Evolutionary conservation across 1,139 yeast species (phyloP), one percentile per base, ranked within the genome.

Genomic region (Hansenula lynferdii): DNA sequence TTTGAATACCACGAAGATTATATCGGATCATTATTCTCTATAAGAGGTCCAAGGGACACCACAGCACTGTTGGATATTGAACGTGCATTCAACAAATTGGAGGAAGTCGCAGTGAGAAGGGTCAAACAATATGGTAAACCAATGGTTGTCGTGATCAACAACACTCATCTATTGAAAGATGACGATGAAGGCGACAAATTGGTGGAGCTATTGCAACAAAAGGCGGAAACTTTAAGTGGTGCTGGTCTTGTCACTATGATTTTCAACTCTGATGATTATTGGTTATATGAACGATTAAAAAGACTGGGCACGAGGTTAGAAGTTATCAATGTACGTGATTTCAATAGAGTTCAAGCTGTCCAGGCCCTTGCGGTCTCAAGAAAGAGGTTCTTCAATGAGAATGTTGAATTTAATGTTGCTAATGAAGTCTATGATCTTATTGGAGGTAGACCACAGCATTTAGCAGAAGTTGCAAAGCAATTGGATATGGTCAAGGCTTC

Each of bases 391-490:
- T 63, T 60, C 42, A 69, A 73, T n/a, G 69, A 70, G 14, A 50
- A 53, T 1, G 48, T 64, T 17, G 51, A 64, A 22, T 67, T 65
- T 8, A 64, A 58, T 1, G 46, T 58, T 2, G 79, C 87, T 19
- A 65, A 74, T 40, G 64, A 72, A 31, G 72, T 85, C 5, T 85
- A 83, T 58, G 78, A 80, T 46, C 62, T 85, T 31, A 77, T 85
- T 38, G 95, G 95, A 5, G 95, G 95, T 2, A 69, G 95, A 34
- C 90, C 95, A 0, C 95, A 85, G 57, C 94, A 85, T 56, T 64
- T 85, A 8, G 75, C 85, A 3, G 82, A 81, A 39, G 94, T 84
- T 9, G 83, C 92, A 0, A 69, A 83, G 22, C 85, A 81, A 42
- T 53, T 57, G 9, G 80, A 85, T 53, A 69, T 82, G 51, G 54